phyloP scores from a whole-genome alignment of 208 protist species.

The Angomonas ambiguus region DNA sequence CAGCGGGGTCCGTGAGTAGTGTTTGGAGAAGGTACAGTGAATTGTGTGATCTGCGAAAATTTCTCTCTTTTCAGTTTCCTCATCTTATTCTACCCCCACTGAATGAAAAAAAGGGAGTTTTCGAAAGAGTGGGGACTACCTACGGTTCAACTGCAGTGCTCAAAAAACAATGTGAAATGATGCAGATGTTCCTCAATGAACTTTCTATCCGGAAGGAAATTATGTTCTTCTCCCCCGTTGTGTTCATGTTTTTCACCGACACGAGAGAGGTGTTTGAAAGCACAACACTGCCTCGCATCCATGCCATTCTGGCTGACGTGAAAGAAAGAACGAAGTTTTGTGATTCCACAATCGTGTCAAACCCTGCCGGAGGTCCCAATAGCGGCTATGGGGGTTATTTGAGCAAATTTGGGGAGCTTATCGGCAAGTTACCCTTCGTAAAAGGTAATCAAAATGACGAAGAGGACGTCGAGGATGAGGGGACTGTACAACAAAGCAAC shows the following conservation, averaged over 20 bases:
- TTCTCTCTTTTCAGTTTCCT: neutral
- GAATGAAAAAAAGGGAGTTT: neutral
- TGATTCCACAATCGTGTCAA: neutral
- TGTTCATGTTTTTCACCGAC: neutral
- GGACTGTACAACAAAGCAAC: neutral
- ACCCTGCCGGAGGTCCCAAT: neutral
- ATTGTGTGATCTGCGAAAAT: neutral
- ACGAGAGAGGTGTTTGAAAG: neutral
- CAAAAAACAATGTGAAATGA: neutral
- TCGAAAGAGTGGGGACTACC: neutral
- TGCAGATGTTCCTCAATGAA: conserved; percentile 1
- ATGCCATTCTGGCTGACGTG: neutral
- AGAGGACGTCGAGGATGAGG: neutral
- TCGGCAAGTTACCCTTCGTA: neutral
- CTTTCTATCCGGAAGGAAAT: neutral
- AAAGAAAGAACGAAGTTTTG: neutral
- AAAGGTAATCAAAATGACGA: neutral
- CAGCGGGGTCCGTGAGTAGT: neutral
- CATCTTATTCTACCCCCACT: neutral
- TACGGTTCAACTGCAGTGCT: neutral
- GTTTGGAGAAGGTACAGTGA: neutral
- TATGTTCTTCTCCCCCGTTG: neutral
- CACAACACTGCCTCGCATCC: neutral
- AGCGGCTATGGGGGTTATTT: neutral
- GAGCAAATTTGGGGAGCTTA: neutral